Base-by-base conservation (phyloP, 441 rosid species). In the Gossypium armourianum region DNA sequence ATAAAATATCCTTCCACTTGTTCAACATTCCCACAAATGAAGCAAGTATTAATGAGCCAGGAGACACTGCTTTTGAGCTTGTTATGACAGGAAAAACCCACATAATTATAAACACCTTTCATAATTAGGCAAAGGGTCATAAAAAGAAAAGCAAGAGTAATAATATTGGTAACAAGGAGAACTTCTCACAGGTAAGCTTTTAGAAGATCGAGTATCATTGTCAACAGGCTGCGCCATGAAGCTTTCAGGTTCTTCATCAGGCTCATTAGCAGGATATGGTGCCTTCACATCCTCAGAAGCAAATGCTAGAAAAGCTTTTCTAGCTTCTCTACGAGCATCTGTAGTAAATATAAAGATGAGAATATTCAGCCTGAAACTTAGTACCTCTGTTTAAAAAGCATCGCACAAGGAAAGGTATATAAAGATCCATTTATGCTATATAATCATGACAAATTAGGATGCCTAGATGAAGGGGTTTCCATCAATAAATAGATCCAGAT, bases 261-360 rank as follows among this genome's bases (percentile, higher is more conserved):
- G 74, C 69, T 76, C 83, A 62, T 78, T 84, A 54, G 72, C 13
- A 19, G 16, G 62, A 73, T 82, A 71, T 24, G 72, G 70, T 28
- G 73, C 28, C 56, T 82, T 81, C 47, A 75, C 80, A 75, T 88
- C 88, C 79, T 85, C 86, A 40, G 88, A 71, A 60, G 96, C 83
- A 83, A 94, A 89, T 72, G 98, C 97, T 72, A 94, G 74, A 62
- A 92, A 86, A 71, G 98, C 97, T 82, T 84, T 94, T 82, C 98
- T 92, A 76, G 97, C 98, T 89, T 94, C 93, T 79, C 97, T 86
- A 71, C 94, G 97, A 78, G 88, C 91, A 85, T 89, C 98, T 90
- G 81, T 63, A 72, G 72, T 45, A 21, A 62, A 54, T 53, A 71
- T 7, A 20, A 50, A 15, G 20, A 55, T 32, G 12, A 55, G 19